Evolutionary conservation across 345 rosid genomes (phyloP), one percentile per base, ranked within the genome.

Genomic region (Eucalyptus pumila): DNA sequence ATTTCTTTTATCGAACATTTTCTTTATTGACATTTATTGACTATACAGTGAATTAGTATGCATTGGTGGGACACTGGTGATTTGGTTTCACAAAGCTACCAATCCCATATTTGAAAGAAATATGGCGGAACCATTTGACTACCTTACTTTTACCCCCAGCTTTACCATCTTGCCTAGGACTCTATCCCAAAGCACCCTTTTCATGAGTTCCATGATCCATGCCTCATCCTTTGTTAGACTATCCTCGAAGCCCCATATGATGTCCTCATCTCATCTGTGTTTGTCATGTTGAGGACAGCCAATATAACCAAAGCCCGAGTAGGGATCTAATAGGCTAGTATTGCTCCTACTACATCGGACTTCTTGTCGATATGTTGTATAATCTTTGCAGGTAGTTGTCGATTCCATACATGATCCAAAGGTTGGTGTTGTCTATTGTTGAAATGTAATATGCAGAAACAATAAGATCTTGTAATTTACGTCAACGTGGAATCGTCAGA

Each of bases 341-440:
- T n/a, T 67, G 76, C 76, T 67, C 21, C 40, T 67, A n/a, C 48
- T 13, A 24, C 24, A 86, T 86, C 24, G 4, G 51, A 27, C 49
- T 86, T 49, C n/a, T 51, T 50, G 87, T 56, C 54, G 30, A 34
- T 37, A 52, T 52, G 45, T 15, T 51, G 27, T 51, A 27, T 11
- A n/a, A 27, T 86, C 62, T 30, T 56, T 40, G 40, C 96, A 97
- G 99, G 92, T 95, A 62, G 62, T 90, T 37, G 97, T 97, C 49
- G 95, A 95, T 88, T 93, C 93, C 58, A 51, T 92, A 37, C 67
- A 47, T 47, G 96, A 96, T 89, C 93, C 95, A 11, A 95, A 95
- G 91, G 96, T 92, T 32, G 97, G 98, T 21, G 37, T 93, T 81
- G 89, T 95, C 89, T 96, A 96, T 88, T 44, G 45, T 44, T 44